Evolutionary conservation across 140 eudicot species (phyloP).

Genomic region (Oenanthe javanica): DNA sequence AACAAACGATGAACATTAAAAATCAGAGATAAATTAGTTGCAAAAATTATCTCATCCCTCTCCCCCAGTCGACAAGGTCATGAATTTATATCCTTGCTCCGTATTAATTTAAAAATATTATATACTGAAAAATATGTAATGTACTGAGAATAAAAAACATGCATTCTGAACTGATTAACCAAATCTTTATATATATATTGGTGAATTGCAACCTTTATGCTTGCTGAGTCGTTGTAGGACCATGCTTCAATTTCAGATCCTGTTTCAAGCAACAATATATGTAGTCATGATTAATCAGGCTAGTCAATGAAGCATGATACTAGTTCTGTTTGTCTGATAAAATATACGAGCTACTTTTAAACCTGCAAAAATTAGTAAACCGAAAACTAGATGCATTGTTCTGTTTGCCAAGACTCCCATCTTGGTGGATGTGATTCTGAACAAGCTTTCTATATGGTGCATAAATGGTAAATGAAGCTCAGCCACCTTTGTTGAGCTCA

Average conservation of each 20-base stretch:
- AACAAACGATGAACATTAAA: not conserved
- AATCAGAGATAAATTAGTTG: not conserved
- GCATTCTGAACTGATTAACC: not conserved
- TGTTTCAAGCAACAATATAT: not conserved
- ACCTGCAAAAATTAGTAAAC: slow-evolving; percentile 2
- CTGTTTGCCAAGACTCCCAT: not conserved
- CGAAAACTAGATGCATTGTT: not conserved
- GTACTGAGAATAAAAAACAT: not conserved
- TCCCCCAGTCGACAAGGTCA: too few species aligned
- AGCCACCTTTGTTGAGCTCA: not conserved
- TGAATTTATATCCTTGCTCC: too few species aligned
- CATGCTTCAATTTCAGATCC: slow-evolving; percentile 8
- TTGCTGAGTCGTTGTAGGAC: slow-evolving; percentile 26
- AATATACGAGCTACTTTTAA: too few species aligned
- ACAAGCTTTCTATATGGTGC: not conserved
- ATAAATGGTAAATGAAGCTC: not conserved
- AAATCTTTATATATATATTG: too few species aligned
- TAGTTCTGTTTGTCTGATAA: not conserved
- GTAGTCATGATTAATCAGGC: not conserved
- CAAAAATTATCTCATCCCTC: too few species aligned
- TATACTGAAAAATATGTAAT: too few species aligned
- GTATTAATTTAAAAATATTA: too few species aligned
- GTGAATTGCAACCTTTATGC: slow-evolving; percentile 19
- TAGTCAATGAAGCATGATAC: not conserved
- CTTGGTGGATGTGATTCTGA: too few species aligned